Evolutionary conservation across 345 rosid genomes (phyloP).

Genomic region (Ceriops zippeliana): DNA sequence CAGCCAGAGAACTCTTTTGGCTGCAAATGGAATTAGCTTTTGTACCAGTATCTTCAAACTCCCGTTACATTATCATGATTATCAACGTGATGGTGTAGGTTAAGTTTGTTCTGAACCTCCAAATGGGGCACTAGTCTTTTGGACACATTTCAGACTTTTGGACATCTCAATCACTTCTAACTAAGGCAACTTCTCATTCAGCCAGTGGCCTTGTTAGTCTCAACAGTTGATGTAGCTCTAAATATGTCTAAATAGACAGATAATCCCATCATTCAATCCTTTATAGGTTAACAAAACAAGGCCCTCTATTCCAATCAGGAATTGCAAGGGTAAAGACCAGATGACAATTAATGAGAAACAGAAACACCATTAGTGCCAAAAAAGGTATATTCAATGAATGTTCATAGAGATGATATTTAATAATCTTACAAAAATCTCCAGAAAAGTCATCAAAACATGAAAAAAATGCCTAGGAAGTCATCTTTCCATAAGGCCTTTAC

Average conservation of each 20-base stretch:
- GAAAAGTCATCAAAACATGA: too few relatives aligned
- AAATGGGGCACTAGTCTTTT: conserved; percentile 7
- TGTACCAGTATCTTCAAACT: conserved; percentile 5
- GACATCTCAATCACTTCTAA: neutral
- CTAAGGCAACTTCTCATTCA: neutral
- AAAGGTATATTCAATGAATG: too few relatives aligned
- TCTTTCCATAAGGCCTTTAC: too few relatives aligned
- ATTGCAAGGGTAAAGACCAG: too few relatives aligned
- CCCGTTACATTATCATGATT: conserved; percentile 13
- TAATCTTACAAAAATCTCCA: too few relatives aligned
- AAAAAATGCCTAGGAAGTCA: too few relatives aligned
- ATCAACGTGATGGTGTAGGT: conserved; percentile 1
- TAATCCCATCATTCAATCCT: neutral
- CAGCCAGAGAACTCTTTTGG: conserved; percentile 8
- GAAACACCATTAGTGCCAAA: too few relatives aligned
- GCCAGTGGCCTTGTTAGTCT: neutral
- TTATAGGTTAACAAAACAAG: neutral
- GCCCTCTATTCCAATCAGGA: too few relatives aligned
- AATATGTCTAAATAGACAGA: neutral
- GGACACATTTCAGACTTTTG: neutral
- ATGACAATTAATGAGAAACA: too few relatives aligned
- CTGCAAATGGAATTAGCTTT: conserved; percentile 4
- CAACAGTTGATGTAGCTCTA: neutral
- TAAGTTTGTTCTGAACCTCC: conserved; percentile 9
- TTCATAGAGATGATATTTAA: too few relatives aligned